phyloP scores from a whole-genome alignment of 2,329 filamentous ascomycete species.

The Coleophoma cylindrospora region DNA sequence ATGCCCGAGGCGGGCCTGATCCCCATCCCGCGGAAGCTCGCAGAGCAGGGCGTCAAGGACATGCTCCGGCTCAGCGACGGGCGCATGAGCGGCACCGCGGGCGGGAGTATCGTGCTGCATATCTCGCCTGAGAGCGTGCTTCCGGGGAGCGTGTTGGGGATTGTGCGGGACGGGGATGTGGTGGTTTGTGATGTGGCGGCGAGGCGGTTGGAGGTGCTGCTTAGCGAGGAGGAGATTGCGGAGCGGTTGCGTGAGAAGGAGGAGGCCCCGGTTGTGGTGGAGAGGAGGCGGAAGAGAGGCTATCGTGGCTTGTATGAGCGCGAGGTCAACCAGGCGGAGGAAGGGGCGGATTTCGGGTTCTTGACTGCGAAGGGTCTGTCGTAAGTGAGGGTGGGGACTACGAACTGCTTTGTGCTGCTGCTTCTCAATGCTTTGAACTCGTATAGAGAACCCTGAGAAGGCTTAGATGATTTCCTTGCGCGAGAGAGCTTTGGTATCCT shows the following conservation, averaged over 20 bases:
- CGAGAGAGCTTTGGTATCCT: too few relatives aligned
- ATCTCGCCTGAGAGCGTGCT: constrained; percentile 46
- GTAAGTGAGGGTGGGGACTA: too few relatives aligned
- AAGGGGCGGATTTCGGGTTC: constrained; percentile 58
- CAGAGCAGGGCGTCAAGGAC: constrained; percentile 39
- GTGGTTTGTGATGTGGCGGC: constrained; percentile 39
- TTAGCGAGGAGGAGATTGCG: constrained; percentile 19
- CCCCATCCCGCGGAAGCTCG: constrained; percentile 43
- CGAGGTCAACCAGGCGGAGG: constrained; percentile 53
- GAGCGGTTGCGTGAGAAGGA: constrained; percentile 13
- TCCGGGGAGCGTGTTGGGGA: constrained; percentile 39
- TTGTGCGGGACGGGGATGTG: constrained; percentile 41
- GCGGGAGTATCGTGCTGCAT: constrained; percentile 48
- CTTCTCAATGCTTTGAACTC: too few relatives aligned
- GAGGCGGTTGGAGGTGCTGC: constrained; percentile 32
- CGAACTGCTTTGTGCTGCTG: too few relatives aligned
- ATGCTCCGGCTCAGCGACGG: constrained; percentile 50
- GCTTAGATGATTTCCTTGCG: too few relatives aligned
- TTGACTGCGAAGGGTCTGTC: constrained; percentile 39
- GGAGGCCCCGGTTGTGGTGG: constrained; percentile 28
- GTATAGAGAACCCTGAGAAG: too few relatives aligned
- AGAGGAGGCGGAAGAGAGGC: constrained; percentile 39
- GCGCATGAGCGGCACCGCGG: constrained; percentile 49
- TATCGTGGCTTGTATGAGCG: constrained; percentile 56
- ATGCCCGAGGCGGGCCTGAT: constrained; percentile 49